Evolutionary conservation across 352 stramenopile species (phyloP).

Genomic region (Phytophthora tubulina): DNA sequence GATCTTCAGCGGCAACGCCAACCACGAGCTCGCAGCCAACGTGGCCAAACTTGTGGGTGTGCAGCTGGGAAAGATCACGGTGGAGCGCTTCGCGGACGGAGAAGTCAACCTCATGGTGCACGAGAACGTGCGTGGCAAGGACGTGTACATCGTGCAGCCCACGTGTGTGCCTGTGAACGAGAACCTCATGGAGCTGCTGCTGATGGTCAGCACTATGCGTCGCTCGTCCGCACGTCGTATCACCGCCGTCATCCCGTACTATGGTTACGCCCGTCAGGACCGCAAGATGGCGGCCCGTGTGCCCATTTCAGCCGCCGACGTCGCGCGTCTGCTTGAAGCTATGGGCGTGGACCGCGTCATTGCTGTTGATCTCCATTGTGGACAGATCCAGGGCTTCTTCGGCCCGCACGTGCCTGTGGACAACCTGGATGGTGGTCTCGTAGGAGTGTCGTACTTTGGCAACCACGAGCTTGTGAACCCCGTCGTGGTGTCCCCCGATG

Average conservation of each 20-base stretch:
- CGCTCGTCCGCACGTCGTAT: constrained; percentile 98
- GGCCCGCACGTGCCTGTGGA: constrained; percentile 98
- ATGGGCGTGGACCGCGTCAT: constrained; percentile 92
- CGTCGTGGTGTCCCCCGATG: constrained; percentile 99
- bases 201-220: constrained; percentile 98
- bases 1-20: constrained; percentile 99
- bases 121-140: constrained; percentile 99
- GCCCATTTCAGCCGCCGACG: constrained; percentile 96
- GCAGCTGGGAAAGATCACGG: constrained; percentile 98
- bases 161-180: constrained; percentile 99
- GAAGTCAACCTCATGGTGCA: constrained; percentile 99
- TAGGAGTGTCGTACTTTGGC: constrained; percentile 95
- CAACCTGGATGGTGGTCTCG: constrained; percentile 97
- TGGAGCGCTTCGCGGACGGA: constrained; percentile 98
- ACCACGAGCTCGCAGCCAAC: constrained; percentile 96
- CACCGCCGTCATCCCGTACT: constrained; percentile 99
- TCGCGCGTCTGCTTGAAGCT: constrained; percentile 86
- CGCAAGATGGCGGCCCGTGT: constrained; percentile 95
- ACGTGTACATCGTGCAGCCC: constrained; percentile 99
- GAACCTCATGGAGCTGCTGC: constrained; percentile 99
- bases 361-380: constrained; percentile 89
- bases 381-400: constrained; percentile 98
- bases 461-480: constrained; percentile 99
- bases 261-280: constrained; percentile 92
- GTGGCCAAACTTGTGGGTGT: constrained; percentile 98